Percentiles rank a stretch among this genome's conserved stretches.
Conservation (phyloP, 805 yeast species). For the Metschnikowia dekortorum region DNA sequence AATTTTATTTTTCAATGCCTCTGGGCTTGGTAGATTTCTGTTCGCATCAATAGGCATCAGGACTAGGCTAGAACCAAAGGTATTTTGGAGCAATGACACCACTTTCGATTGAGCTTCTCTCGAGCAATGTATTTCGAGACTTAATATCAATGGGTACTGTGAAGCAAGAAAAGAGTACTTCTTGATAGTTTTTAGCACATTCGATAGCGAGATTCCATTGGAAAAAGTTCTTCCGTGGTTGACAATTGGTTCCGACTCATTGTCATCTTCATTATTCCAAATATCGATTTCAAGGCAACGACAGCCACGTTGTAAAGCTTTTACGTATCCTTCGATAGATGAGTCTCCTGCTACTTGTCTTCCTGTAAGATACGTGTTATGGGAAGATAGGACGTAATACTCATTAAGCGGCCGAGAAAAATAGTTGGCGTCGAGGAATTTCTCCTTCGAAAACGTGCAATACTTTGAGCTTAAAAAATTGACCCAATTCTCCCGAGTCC, state of each 20-base stretch:
- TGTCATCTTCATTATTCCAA: constrained; percentile 71
- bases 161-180: constrained; percentile 88
- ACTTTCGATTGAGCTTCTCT: constrained; percentile 61
- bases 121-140: constrained; percentile 81
- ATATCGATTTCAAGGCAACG: constrained; percentile 92
- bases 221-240: constrained; percentile 89
- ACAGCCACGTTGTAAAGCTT: constrained; percentile 87
- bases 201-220: constrained; percentile 59
- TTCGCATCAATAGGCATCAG: constrained; percentile 31
- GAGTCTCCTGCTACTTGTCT: constrained; percentile 84
- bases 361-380: constrained; percentile 87
- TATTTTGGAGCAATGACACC: constrained; percentile 47
- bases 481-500: constrained; percentile 5
- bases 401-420: constrained; percentile 64
- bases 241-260: constrained; percentile 67
- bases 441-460: constrained; percentile 8
- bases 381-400: constrained; percentile 89
- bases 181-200: constrained; percentile 68
- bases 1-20: constrained; percentile 62
- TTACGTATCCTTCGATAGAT: constrained; percentile 83
- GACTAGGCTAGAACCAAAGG: constrained; percentile 57
- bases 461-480: constrained; percentile 10
- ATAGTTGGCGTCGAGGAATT: constrained; percentile 16
- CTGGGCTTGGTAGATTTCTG: constrained; percentile 58
- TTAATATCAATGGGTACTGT: constrained; percentile 78